Evolutionary conservation across 352 stramenopile genomes (phyloP).

Genomic region (Globisporangium mamillatum): DNA sequence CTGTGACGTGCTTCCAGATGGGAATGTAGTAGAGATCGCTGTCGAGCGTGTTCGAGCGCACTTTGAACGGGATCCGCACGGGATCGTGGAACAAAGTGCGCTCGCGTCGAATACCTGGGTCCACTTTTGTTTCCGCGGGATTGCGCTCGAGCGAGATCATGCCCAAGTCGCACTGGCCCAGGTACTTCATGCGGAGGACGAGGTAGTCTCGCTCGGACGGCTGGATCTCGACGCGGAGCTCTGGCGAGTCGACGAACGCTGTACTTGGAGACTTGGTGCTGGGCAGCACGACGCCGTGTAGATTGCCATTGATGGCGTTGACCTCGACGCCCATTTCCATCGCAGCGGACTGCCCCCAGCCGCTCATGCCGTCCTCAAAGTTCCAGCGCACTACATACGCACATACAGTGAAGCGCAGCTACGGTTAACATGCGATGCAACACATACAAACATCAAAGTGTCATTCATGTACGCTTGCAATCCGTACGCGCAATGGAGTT

Average conservation of each 20-base stretch:
- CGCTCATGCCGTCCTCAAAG: constrained; percentile 56
- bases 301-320: constrained; percentile 37
- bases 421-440: not conserved
- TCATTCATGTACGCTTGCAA: not conserved
- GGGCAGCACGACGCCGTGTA: constrained; percentile 44
- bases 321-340: constrained; percentile 71
- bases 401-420: not conserved
- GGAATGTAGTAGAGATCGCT: constrained; percentile 63
- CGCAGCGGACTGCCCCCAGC: constrained; percentile 54
- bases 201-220: constrained; percentile 45
- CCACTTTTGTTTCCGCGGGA: constrained; percentile 27
- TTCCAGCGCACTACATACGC: constrained; percentile 44
- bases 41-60: constrained; percentile 22
- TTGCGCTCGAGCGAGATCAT: constrained; percentile 54
- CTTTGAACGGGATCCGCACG: constrained; percentile 53
- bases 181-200: constrained; percentile 60
- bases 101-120: constrained; percentile 26
- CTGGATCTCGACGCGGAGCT: constrained; percentile 53
- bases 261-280: constrained; percentile 23
- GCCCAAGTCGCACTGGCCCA: constrained; percentile 51
- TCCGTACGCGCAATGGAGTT: constrained; percentile 36
- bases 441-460: not conserved
- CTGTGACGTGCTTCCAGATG: constrained; percentile 57
- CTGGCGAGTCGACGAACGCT: constrained; percentile 60
- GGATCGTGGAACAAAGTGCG: constrained; percentile 38